Percentiles rank a stretch among this genome's conserved stretches.
Evolutionary conservation across 345 rosid species (phyloP).

Genomic region (Populus pruinosa): DNA sequence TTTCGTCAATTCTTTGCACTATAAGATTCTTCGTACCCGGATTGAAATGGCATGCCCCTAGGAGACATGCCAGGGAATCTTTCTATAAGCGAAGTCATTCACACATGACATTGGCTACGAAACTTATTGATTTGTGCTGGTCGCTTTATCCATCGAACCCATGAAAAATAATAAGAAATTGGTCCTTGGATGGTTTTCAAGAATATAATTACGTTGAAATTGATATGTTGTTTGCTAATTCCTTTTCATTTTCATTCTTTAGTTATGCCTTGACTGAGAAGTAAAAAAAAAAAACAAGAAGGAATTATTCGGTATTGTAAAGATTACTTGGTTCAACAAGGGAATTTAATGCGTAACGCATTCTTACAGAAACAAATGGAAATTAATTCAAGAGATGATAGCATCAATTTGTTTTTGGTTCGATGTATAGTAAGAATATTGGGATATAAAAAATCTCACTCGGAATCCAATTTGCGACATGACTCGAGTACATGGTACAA

Average conservation of each 20-base stretch:
- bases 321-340: too few species aligned
- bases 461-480: too few species aligned
- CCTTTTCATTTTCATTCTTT: not conserved
- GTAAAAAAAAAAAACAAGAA: too few species aligned
- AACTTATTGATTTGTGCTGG: not conserved
- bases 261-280: too few species aligned
- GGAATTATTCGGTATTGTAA: too few species aligned
- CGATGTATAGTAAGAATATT: too few species aligned
- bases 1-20: not conserved
- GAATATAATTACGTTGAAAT: not conserved
- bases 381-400: too few species aligned
- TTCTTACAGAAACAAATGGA: too few species aligned
- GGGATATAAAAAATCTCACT: too few species aligned
- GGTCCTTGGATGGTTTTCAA: not conserved
- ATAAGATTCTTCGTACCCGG: not conserved
- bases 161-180: too few species aligned
- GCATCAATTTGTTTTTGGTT: too few species aligned
- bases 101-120: not conserved
- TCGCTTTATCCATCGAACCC: not conserved
- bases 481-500: not conserved
- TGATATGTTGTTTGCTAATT: not conserved
- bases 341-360: too few species aligned
- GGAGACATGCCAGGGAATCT: not conserved
- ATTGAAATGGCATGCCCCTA: not conserved
- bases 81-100: not conserved